Conservation (phyloP, 768 basidiomycete genomes). For the Naganishia vishniacii region DNA sequence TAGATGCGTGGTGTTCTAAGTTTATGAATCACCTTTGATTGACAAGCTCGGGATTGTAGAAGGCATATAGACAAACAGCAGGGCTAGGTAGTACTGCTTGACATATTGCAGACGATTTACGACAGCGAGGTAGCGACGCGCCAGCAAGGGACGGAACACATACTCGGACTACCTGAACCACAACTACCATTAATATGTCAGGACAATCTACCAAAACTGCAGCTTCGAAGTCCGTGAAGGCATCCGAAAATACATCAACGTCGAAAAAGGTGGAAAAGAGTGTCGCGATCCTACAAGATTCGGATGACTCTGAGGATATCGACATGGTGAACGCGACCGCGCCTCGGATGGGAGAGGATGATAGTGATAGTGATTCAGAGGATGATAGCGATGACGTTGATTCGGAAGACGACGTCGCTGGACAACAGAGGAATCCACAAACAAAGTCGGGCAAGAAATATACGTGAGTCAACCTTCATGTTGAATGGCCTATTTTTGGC, state of each 20-base stretch:
- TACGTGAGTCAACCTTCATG: no score
- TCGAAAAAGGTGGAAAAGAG: slow-evolving; percentile 2
- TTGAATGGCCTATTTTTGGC: no score
- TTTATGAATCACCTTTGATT: neutral
- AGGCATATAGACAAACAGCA: no score
- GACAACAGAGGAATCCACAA: neutral
- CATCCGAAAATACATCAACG: neutral
- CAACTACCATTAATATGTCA: neutral
- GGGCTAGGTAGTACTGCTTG: no score
- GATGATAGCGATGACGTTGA: neutral
- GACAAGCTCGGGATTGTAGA: no score
- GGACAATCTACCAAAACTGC: neutral
- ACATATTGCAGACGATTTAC: no score
- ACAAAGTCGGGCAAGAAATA: neutral
- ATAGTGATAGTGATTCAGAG: neutral
- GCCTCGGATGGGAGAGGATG: neutral
- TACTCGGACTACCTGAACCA: no score
- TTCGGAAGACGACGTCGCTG: neutral
- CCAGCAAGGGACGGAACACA: no score
- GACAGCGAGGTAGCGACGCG: no score
- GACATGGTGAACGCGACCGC: neutral
- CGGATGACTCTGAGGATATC: slow-evolving; percentile 13
- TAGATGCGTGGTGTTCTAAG: neutral
- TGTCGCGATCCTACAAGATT: neutral
- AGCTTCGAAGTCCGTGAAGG: neutral